phyloP scores from a whole-genome alignment of 2,329 filamentous ascomycete species.

The Diplodia mutila region DNA sequence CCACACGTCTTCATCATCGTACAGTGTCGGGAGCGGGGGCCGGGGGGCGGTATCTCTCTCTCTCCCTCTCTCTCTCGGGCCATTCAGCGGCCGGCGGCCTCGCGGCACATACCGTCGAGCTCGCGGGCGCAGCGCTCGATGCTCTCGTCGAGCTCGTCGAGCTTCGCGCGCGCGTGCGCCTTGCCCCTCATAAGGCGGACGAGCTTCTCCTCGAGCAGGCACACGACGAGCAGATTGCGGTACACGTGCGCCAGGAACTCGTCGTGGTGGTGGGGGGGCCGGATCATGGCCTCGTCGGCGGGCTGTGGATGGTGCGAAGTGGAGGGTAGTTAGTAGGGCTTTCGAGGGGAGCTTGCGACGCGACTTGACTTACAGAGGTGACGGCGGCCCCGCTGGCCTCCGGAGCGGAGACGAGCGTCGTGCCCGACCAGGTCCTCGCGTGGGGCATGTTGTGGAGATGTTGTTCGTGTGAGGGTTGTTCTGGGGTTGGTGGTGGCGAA shows the following conservation, averaged over 20 bases:
- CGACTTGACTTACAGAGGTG: neutral
- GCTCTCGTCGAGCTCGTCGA: neutral
- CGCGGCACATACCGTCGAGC: neutral
- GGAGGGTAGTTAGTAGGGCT: too few species aligned
- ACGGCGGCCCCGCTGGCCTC: neutral
- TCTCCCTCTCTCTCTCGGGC: too few species aligned
- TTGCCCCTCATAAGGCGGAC: neutral
- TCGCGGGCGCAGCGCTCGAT: neutral
- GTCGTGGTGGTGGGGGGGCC: neutral
- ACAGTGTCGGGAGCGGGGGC: neutral
- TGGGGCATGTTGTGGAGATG: constrained; percentile 30
- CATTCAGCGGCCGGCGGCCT: too few species aligned
- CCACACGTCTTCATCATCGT: neutral
- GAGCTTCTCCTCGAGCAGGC: neutral
- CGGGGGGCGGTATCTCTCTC: neutral
- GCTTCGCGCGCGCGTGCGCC: neutral
- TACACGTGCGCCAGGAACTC: neutral
- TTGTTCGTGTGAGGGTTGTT: too few species aligned
- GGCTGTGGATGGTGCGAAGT: too few species aligned
- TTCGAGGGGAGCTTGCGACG: too few species aligned
- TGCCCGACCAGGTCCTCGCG: constrained; percentile 10
- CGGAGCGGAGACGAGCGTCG: neutral
- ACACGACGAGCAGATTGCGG: too few species aligned
- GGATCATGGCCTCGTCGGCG: neutral
- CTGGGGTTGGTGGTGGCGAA: too few species aligned